Evolutionary conservation across 2,329 filamentous ascomycete species (phyloP), one percentile per base, ranked within the genome.

Genomic region (Stachybotrys elegans): DNA sequence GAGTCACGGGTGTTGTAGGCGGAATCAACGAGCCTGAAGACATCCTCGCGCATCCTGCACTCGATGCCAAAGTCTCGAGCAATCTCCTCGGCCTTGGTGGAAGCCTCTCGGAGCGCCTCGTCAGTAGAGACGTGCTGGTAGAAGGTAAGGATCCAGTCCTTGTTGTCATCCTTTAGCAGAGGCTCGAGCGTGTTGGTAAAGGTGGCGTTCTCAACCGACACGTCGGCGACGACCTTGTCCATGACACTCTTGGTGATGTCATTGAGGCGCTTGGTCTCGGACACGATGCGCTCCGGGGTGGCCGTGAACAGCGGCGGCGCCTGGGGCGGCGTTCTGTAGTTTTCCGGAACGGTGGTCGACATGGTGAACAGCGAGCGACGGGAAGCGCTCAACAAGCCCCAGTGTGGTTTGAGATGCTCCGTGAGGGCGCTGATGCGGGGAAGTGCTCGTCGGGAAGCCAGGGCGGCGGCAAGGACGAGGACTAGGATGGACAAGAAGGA

Each of bases 11-110:
- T 67, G 29, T 77, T 71, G 54, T 73, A 79, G 27, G 76, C 72
- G 21, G 76, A 75, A 38, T 84, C 75, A 21, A 85, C 78, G 4
- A 83, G 69, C 55, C 73, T 71, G 72, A 87, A 93, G 47, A 91
- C 77, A 54, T 93, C 88, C 67, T 92, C 85, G 43, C 88, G 79
- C 86, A 92, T 92, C 57, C 75, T 78, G 44, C 81, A 79, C 67
- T 93, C 88, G 52, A 92, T 91, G 43, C 72, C 68, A 57, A 88
- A 90, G 52, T 91, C 84, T 56, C 87, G 80, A 69, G 89, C 78
- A 48, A 88, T 69, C 66, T 84, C 83, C 61, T 89, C 83, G 0
- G 87, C 84, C 59, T 90, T 81, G 48, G 81, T 86, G 3, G 84
- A 88, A 13, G 86, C 86, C 67, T 89, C 81, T 27, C 88, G 79